phyloP scores from a whole-genome alignment of 306 rosid genomes.

The Fragaria iinumae region DNA sequence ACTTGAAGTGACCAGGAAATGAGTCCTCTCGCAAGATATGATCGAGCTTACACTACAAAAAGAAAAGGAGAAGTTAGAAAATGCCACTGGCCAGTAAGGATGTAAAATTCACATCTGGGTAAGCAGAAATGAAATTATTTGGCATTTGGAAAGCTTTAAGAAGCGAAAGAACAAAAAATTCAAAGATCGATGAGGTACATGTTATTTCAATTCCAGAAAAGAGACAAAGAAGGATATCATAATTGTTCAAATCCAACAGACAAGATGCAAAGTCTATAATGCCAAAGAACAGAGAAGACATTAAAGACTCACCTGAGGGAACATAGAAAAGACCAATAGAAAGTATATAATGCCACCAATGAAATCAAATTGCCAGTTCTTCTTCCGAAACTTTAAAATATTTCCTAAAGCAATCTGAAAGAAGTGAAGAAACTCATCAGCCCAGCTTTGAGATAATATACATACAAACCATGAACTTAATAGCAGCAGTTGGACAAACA shows the following conservation, averaged over 20 bases:
- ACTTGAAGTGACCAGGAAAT: constrained; percentile 70
- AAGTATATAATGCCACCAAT: constrained; percentile 98
- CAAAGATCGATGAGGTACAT: background rate
- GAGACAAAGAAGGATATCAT: background rate
- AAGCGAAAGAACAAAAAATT: constrained; percentile 9
- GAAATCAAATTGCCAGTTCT: constrained; percentile 99
- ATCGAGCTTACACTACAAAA: constrained; percentile 76
- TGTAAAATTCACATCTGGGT: constrained; percentile 2
- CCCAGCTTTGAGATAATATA: constrained; percentile 9
- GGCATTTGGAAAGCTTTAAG: constrained; percentile 14
- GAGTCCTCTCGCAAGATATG: constrained; percentile 86
- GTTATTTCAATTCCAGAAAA: background rate
- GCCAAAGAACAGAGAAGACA: background rate
- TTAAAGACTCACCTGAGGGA: constrained; percentile 76
- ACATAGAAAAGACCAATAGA: constrained; percentile 80
- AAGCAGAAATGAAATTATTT: constrained; percentile 4
- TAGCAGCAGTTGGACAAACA: background rate
- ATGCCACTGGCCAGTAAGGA: constrained; percentile 29
- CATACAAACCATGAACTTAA: constrained; percentile 21
- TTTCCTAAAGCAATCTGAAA: constrained; percentile 91
- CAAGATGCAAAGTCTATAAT: background rate
- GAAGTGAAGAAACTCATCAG: constrained; percentile 23
- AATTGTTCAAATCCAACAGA: background rate
- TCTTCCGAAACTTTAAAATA: constrained; percentile 90
- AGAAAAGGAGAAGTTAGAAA: constrained; percentile 22